These are phyloP conservation scores for Saturnispora dispora DNA, from an alignment of 805 yeast genomes.

Conservation along the genomic window DNA sequence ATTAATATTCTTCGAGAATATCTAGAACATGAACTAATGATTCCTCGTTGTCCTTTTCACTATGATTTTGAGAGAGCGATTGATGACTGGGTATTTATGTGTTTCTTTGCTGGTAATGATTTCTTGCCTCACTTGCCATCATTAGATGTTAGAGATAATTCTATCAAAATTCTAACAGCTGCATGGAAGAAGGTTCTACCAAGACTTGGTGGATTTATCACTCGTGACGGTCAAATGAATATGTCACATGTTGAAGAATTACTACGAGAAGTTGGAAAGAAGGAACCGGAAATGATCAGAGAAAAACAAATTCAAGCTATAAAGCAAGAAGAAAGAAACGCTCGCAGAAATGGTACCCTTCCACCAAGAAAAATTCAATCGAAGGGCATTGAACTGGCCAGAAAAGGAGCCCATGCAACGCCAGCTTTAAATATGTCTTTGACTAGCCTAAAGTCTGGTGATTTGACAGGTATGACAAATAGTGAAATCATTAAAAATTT, in stretches of 20 bases:
- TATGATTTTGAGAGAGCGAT: conserved; percentile 92
- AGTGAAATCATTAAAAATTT: conserved; percentile 61
- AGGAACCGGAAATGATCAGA: conserved; percentile 73
- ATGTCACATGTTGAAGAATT: conserved; percentile 67
- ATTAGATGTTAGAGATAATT: conserved; percentile 88
- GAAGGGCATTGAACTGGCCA: conserved; percentile 65
- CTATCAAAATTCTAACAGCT: conserved; percentile 70
- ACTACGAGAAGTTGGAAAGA: conserved; percentile 51
- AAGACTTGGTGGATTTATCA: conserved; percentile 61
- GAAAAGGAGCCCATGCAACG: conserved; percentile 35
- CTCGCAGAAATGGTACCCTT: conserved; percentile 46
- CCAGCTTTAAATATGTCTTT: conserved; percentile 69
- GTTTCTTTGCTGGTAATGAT: conserved; percentile 98
- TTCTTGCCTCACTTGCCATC: conserved; percentile 94
- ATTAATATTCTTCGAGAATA: conserved; percentile 83
- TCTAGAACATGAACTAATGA: conserved; percentile 67
- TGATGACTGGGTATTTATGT: conserved; percentile 98
- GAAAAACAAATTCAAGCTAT: conserved; percentile 60
- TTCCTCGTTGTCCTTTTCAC: conserved; percentile 59
- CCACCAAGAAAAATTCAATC: conserved; percentile 39
- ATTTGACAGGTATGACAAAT: conserved; percentile 56
- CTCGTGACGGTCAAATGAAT: conserved; percentile 82
- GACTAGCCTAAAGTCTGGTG: conserved; percentile 60
- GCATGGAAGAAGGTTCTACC: conserved; percentile 79
- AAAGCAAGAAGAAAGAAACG: conserved; percentile 55